Base-by-base conservation (phyloP, 306 rosid genomes). In the Cucurbita pepo region DNA sequence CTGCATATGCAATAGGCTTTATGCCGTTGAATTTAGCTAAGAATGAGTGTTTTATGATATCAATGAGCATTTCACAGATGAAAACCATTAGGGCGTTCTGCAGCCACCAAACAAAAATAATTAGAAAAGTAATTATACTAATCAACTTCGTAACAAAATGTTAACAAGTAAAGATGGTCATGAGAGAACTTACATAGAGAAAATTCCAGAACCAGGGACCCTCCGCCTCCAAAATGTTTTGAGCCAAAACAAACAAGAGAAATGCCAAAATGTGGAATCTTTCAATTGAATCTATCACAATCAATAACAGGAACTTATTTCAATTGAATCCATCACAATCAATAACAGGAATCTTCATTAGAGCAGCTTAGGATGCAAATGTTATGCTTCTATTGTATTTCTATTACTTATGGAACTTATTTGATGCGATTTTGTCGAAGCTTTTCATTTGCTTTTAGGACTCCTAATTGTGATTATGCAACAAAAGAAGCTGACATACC, bases 191-290 rank as follows among this genome's bases (percentile, higher is more conserved):
- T 88, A 94, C 99, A 57, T 11, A 79, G 76, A 91, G 79, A 81
- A 94, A 94, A 83, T 88, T 88, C 75, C 85, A 77, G 75, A 94
- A 91, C 99, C 99, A 94, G 79, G 97, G 92, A 65, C 97, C 97
- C 86, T 94, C 99, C 7, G 97, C 96, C 86, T 94, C 99, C 82
- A 91, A 88, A 84, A 94, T 91, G 78, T 94, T 94, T 86, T 94
- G 99, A 75, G 99, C 99, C 82, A 94, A 85, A 76, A 94, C 97
- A 12, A 94, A 94, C 60, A 94, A 80, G 86, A 91, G 78, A 79
- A 89, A 94, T 69, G 97, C 95, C 43, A 94, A 83, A 82, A 91
- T 94, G 79, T 94, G 99, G 86, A 94, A 94, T 85, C 99, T 89
- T 85, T 94, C 99, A 10, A 94, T 82, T 16, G 99, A 94, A 89